Evolutionary conservation across 1,139 yeast genomes (phyloP), one percentile per base, ranked within the genome.

Genomic region (Ogataea hybrid): DNA sequence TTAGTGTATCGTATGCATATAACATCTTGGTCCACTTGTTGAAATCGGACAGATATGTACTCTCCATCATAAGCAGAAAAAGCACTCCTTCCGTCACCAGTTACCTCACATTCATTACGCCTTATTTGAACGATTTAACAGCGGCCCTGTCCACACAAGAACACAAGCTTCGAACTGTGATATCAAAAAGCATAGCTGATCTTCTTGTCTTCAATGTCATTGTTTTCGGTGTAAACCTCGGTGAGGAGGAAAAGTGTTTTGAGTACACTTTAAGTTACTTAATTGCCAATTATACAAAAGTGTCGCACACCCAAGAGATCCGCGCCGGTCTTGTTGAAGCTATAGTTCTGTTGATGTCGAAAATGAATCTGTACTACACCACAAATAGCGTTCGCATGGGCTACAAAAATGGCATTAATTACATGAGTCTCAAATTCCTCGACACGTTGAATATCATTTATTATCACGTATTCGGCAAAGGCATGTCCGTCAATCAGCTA

Each of bases 161-260:
- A 39, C 56, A 58, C 35, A 52, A 57, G 25, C 42, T 61, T 16
- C 51, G 64, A 41, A 35, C 60, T 3, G 45, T 58, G 3, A 11
- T 57, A n/a, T 49, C 65, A 1, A 61, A 56, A 37, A 56, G 58
- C 32, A 25, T 62, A 7, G 43, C 64, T 0, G 64, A 60, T 41
- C 41, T 63, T 28, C 43, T 63, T 6, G 57, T 58, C 9, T 63
- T 56, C 48, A 53, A 56, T 23, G 56, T 50, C 34, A 51, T 61
- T 16, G 58, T 53, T 11, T 53, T 54, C 39, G 64, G 62, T 22
- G 38, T 55, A 28, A 54, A 53, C 30, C 42, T 47, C 2, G 48
- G 47, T 20, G 56, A 60, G 21, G 40, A 49, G 8, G 54, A 54
- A 9, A 39, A 32, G 18, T 54, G 58, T 2, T 49, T 61, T 25